Conservation (phyloP, 1,284 basidiomycete species). For the Tilletia indica region DNA sequence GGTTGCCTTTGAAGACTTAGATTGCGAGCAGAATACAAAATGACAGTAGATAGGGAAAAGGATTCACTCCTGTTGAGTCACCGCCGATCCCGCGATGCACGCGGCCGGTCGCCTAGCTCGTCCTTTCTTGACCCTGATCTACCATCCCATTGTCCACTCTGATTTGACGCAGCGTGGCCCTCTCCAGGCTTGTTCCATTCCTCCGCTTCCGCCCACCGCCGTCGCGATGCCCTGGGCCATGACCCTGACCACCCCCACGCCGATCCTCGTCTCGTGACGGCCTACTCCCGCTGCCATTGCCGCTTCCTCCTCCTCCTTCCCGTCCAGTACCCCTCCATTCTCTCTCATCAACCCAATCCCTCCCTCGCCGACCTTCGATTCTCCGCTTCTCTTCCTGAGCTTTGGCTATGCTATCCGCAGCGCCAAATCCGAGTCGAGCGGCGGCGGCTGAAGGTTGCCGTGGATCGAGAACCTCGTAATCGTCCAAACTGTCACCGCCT, state of each 20-base stretch:
- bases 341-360: conserved; percentile 35
- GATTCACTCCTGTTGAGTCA: background rate
- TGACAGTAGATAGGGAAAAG: too few species aligned
- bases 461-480: conserved; percentile 44
- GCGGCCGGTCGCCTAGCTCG: background rate
- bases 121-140: background rate
- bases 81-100: background rate
- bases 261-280: too few species aligned
- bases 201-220: background rate
- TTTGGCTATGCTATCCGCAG: conserved; percentile 19
- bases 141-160: background rate
- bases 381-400: conserved; percentile 14
- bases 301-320: background rate
- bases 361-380: conserved; percentile 27
- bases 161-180: background rate
- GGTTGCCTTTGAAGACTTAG: too few species aligned
- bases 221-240: too few species aligned
- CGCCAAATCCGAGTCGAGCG: conserved; percentile 23
- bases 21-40: too few species aligned
- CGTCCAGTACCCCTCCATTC: background rate
- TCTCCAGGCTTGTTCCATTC: background rate
- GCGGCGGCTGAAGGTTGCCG: conserved; percentile 23
- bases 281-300: too few species aligned
- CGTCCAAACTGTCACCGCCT: conserved; percentile 28
- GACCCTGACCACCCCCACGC: too few species aligned